Conservation (phyloP, 768 basidiomycete species). For the Kondoa subrosea region DNA sequence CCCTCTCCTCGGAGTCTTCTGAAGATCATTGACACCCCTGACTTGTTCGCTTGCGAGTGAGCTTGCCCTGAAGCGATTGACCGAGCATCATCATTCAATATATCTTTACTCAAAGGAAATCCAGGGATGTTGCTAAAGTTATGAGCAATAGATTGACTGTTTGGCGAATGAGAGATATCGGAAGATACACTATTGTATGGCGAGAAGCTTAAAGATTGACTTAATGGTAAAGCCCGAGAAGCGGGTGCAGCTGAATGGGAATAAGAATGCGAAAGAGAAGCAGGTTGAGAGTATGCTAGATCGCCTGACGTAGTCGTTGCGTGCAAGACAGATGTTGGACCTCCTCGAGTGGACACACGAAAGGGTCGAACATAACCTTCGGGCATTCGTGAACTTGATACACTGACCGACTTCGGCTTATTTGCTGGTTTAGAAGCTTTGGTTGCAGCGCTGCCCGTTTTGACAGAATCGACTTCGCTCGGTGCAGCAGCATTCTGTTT, state of each 20-base stretch:
- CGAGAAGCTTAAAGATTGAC: neutral
- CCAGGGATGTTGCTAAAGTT: conserved; percentile 16
- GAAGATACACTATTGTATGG: neutral
- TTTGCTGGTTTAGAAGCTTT: neutral
- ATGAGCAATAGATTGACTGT: neutral
- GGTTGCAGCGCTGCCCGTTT: neutral
- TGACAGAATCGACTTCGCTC: neutral
- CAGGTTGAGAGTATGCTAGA: conserved; percentile 5
- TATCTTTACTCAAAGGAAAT: conserved; percentile 12
- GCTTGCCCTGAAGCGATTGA: conserved; percentile 7
- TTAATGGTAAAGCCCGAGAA: neutral
- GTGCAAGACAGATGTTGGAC: neutral
- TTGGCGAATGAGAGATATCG: neutral
- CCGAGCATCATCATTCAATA: conserved; percentile 12
- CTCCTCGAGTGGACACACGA: neutral
- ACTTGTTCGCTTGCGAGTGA: conserved; percentile 1
- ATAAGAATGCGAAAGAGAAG: neutral
- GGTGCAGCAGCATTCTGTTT: neutral
- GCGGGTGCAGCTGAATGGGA: neutral
- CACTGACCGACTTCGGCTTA: neutral
- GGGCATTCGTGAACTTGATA: neutral
- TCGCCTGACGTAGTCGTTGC: neutral
- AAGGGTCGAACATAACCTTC: conserved; percentile 1
- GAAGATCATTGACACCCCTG: conserved; percentile 16
- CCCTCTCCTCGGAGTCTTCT: conserved; percentile 34